Evolutionary conservation across 2,329 filamentous ascomycete genomes (phyloP), one percentile per base, ranked within the genome.

Genomic region (Stagonosporopsis chrysanthemi): DNA sequence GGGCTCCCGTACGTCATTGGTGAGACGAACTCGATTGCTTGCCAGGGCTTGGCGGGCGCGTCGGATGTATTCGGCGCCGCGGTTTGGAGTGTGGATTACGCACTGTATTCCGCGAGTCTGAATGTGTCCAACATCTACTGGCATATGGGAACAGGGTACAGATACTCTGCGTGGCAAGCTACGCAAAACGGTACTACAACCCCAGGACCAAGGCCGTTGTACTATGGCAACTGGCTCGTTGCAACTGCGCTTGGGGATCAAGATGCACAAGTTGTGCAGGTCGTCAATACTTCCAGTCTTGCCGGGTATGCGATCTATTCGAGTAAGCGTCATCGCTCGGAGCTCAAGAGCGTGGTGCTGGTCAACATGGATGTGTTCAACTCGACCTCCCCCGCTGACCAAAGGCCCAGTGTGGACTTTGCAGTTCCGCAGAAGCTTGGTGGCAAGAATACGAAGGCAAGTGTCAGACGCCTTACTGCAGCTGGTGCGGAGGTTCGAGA

Each of bases 41-140:
- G 85, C 69, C 79, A 88, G 73, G 87, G 86, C 50, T 79, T 81
- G 6, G 83, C 86, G 0, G 85, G 86, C 0, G 77, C 88, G n/a
- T 87, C 84, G 36, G 86, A 89, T 74, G 80, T 84, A 0, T 89
- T 89, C 69, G 87, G 86, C 29, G 86, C 86, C 3, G 85, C 86
- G 12, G 82, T 89, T 14, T 89, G 86, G 86, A 83, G 79, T 22
- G 67, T 88, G 12, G 86, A 89, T 70, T 89, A 87, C 74, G 83
- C 83, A 58, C 77, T 88, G 3, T 86, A 83, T 67, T 80, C 80
- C 48, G 86, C 86, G 1, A 53, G 51, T 15, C 76, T 82, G 0
- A 80, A 81, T 2, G 83, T 88, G 70, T 76, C 76, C 31, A 80
- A 85, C 11, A 79, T 86, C 2, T 84, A 88, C 67, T 85, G 88